Evolutionary conservation across 148 eudicot genomes (phyloP), one percentile per base, ranked within the genome.

Genomic region (Chenopodium quinoa): DNA sequence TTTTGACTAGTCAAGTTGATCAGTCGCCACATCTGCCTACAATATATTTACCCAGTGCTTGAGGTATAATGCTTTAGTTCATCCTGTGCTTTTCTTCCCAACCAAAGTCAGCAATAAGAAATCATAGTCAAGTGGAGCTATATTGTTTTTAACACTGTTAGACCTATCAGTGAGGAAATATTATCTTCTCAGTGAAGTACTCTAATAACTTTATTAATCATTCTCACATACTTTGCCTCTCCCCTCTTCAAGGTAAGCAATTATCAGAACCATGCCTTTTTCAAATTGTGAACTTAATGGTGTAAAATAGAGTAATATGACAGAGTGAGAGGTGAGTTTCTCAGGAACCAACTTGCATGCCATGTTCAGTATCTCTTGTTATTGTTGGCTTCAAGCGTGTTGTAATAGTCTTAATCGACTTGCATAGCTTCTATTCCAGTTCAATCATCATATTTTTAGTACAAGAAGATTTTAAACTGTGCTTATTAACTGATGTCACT

Each of bases 401-500:
- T 22, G 14, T 9, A 22, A 20, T 29, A 13, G 16, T 66, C 54
- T 25, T 64, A 73, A 12, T 40, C 60, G 46, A 44, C 37, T 64
- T 78, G 22, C 60, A 34, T 72, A 48, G 23, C 50, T 48, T 77
- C 37, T 66, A 5, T 58, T 68, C 34, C 25, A 50, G 25, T 37
- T 54, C 0, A 25, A n/a, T 47, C 58, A 29, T 66, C 64, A 3
- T 58, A 16, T 52, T 52, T 78, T n/a, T 17, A 44, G 1, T 32
- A 47, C 31, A 78, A 19, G 46, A 58, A 34, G 32, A 23, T 2
- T 65, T 58, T 37, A 68, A 63, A 14, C 37, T 32, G 48, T 68
- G 64, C 58, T 79, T 56, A 76, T 71, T 25, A 66, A 73, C 25
- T 31, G 16, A 46, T 29, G 54, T 72, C 75, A 58, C 80, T 65